These are phyloP conservation scores for Petasospora fabianii DNA, from an alignment of 1,139 yeast species.

Conservation along the genomic window DNA sequence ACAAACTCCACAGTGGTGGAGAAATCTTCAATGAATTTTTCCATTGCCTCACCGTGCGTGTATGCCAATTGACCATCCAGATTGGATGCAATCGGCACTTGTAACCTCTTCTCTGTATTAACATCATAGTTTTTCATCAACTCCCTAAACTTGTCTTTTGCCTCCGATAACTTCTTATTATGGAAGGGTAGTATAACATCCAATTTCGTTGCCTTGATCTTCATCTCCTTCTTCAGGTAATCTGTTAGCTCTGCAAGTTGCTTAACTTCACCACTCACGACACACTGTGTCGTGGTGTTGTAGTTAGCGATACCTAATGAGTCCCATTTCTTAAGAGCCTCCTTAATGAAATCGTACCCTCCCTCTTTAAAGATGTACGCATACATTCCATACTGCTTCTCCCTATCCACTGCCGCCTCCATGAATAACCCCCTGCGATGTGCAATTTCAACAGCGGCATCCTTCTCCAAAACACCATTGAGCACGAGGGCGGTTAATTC, in stretches of 20 bases:
- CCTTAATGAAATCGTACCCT: constrained; percentile 26
- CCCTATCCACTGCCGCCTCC: constrained; percentile 31
- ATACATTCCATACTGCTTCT: constrained; percentile 35
- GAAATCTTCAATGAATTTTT: constrained; percentile 35
- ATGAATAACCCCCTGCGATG: constrained; percentile 40
- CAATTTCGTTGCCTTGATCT: constrained; percentile 31
- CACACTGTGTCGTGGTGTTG: constrained; percentile 38
- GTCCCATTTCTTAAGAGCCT: constrained; percentile 9
- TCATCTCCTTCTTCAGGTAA: constrained; percentile 25
- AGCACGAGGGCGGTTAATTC: constrained; percentile 47
- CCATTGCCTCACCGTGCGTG: constrained; percentile 26
- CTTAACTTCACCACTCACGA: constrained; percentile 35
- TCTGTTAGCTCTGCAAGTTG: constrained; percentile 25
- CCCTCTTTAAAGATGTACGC: constrained; percentile 35
- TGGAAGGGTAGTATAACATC: constrained; percentile 50
- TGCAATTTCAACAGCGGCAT: constrained; percentile 34
- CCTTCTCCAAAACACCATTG: constrained; percentile 36
- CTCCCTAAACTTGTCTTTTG: constrained; percentile 33
- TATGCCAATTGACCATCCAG: constrained; percentile 31
- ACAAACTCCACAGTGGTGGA: constrained; percentile 45
- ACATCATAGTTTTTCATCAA: constrained; percentile 20
- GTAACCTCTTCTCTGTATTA: constrained; percentile 14
- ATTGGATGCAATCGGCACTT: constrained; percentile 36
- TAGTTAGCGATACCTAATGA: constrained; percentile 37
- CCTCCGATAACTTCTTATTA: constrained; percentile 30